Evolutionary conservation across 2,329 filamentous ascomycete genomes (phyloP).

Genomic region (Talaromyces sp.): DNA sequence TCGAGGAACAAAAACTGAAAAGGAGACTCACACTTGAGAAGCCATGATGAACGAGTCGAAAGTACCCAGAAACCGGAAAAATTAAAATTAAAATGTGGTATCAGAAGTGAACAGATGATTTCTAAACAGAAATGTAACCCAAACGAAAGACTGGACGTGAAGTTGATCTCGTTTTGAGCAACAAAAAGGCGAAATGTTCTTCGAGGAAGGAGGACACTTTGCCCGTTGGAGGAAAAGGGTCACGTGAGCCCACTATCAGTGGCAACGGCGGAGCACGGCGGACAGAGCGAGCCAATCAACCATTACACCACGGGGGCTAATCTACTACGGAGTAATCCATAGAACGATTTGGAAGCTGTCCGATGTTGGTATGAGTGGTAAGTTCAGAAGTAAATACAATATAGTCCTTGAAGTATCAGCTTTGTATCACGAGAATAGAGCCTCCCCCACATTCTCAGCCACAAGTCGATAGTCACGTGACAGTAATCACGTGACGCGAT

Average conservation of each 20-base stretch:
- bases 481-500: not conserved
- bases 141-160: not conserved
- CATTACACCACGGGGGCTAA: too few relatives aligned
- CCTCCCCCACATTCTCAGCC: not conserved
- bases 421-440: not conserved
- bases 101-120: too few relatives aligned
- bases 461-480: not conserved
- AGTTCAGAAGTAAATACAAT: too few relatives aligned
- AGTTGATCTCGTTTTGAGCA: not conserved
- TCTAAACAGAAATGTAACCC: not conserved
- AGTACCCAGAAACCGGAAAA: not conserved
- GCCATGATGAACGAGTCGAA: constrained; percentile 54
- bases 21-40: constrained; percentile 60
- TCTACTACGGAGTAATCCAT: too few relatives aligned
- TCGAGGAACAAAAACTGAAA: not conserved
- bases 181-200: not conserved
- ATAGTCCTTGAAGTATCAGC: too few relatives aligned
- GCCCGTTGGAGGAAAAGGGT: constrained; percentile 11
- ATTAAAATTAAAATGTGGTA: not conserved
- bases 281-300: constrained; percentile 5
- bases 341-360: constrained; percentile 14
- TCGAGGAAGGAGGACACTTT: constrained; percentile 5
- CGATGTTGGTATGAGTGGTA: too few relatives aligned
- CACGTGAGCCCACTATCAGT: constrained; percentile 15
- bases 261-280: constrained; percentile 7